A percentile compares a stretch with the other conserved stretches of the same genome.
Conservation (phyloP, 139 green algal genomes). For the Micromonas commoda region DNA sequence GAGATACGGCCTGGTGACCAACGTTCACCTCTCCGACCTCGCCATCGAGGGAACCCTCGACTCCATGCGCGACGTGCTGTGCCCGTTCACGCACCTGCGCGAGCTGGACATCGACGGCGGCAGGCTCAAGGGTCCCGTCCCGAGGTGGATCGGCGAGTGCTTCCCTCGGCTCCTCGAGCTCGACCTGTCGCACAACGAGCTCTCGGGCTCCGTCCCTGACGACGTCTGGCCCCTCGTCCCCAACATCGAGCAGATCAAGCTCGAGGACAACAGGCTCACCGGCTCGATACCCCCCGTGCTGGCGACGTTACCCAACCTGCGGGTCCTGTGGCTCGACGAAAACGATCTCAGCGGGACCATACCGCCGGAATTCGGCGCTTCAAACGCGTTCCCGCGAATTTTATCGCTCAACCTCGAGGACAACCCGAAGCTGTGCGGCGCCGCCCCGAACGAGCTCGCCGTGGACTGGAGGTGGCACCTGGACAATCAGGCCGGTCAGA, state of each 20-base stretch:
- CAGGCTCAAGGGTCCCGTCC: background rate
- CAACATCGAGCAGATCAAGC: background rate
- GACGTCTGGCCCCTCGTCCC: no score
- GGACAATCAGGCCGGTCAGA: background rate
- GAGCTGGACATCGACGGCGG: slow-evolving; percentile 25
- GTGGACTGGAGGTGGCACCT: background rate
- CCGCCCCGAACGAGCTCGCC: background rate
- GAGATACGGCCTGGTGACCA: slow-evolving; percentile 13
- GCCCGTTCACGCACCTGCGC: slow-evolving; percentile 22
- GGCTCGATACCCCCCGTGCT: background rate
- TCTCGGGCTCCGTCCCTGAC: no score
- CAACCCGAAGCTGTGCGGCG: background rate
- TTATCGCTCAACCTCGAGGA: background rate
- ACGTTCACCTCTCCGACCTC: slow-evolving; percentile 28
- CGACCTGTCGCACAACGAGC: slow-evolving; percentile 26
- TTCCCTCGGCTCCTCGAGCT: slow-evolving; percentile 20
- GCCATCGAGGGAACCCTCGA: background rate
- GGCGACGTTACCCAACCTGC: background rate
- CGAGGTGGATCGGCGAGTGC: slow-evolving; percentile 8
- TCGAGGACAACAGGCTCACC: background rate
- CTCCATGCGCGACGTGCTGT: background rate
- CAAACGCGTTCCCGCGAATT: background rate
- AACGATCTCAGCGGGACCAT: background rate
- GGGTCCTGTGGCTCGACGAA: background rate
- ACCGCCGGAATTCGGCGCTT: background rate